Evolutionary conservation across 108 stramenopile species (phyloP).

Genomic region (Cyclotella atomus): DNA sequence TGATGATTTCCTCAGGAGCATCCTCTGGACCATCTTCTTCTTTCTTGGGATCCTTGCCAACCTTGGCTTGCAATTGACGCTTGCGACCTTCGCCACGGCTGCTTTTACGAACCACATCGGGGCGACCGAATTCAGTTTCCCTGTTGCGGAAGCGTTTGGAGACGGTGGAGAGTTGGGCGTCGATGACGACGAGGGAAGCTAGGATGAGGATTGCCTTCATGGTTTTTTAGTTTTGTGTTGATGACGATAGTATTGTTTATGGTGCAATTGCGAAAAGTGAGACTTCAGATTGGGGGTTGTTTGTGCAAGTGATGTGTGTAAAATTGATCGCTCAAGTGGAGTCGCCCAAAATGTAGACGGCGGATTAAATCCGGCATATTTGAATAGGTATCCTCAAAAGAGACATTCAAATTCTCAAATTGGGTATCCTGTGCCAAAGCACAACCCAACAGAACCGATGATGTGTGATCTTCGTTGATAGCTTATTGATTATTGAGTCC

Average conservation of each 20-base stretch:
- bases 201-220: constrained; percentile 20
- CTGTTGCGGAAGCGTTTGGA: constrained; percentile 22
- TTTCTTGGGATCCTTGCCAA: not conserved
- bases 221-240: not conserved
- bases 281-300: not conserved
- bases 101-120: not conserved
- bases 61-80: not conserved
- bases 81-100: not conserved
- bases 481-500: too few species aligned
- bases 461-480: too few species aligned
- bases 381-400: too few species aligned
- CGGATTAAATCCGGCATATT: too few species aligned
- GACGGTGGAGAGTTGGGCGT: constrained; percentile 22
- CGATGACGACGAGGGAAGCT: not conserved
- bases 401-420: too few species aligned
- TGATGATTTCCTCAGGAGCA: not conserved
- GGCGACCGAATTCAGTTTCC: not conserved
- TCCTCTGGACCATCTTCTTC: not conserved
- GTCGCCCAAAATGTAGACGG: too few species aligned
- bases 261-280: not conserved
- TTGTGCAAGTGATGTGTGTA: not conserved
- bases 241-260: not conserved
- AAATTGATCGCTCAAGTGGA: too few species aligned
- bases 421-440: too few species aligned
- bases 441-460: too few species aligned